phyloP scores from a whole-genome alignment of 495 filamentous ascomycete species.

The Neurospora sp. region DNA sequence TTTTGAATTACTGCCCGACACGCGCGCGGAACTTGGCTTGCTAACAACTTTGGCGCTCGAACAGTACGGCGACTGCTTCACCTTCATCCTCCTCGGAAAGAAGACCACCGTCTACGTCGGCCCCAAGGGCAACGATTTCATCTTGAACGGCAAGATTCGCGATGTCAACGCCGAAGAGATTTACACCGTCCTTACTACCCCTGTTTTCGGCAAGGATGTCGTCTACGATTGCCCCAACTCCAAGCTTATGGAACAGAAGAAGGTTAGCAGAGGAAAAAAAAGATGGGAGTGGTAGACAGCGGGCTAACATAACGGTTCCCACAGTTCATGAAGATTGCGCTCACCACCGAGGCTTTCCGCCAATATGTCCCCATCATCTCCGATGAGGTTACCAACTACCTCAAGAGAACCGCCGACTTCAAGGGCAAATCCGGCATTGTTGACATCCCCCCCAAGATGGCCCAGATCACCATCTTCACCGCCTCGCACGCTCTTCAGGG shows the following conservation, averaged over 20 bases:
- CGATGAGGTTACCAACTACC: slow-evolving; percentile 60
- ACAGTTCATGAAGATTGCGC: slow-evolving; percentile 78
- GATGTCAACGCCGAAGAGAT: slow-evolving; percentile 77
- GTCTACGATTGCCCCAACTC: slow-evolving; percentile 83
- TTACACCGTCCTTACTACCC: slow-evolving; percentile 71
- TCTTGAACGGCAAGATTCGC: slow-evolving; percentile 73
- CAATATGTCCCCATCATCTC: slow-evolving; percentile 71
- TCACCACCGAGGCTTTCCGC: slow-evolving; percentile 65
- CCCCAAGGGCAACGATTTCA: slow-evolving; percentile 73
- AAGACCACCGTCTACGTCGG: slow-evolving; percentile 72
- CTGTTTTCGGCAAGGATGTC: slow-evolving; percentile 77
- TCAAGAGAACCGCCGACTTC: slow-evolving; percentile 56
- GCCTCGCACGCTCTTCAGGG: slow-evolving; percentile 73
- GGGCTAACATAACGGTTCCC: not conserved
- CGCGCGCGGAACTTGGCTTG: not conserved
- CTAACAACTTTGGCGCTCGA: slow-evolving; percentile 1
- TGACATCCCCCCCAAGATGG: slow-evolving; percentile 60
- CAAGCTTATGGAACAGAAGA: slow-evolving; percentile 45
- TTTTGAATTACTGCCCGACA: not conserved
- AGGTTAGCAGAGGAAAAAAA: slow-evolving; percentile 14
- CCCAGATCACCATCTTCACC: slow-evolving; percentile 79
- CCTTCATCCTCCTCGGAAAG: slow-evolving; percentile 67
- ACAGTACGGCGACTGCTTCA: slow-evolving; percentile 47
- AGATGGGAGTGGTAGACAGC: not conserved
- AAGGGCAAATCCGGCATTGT: slow-evolving; percentile 54